phyloP scores from a whole-genome alignment of 179 eudicot species.

The Silene coronaria region DNA sequence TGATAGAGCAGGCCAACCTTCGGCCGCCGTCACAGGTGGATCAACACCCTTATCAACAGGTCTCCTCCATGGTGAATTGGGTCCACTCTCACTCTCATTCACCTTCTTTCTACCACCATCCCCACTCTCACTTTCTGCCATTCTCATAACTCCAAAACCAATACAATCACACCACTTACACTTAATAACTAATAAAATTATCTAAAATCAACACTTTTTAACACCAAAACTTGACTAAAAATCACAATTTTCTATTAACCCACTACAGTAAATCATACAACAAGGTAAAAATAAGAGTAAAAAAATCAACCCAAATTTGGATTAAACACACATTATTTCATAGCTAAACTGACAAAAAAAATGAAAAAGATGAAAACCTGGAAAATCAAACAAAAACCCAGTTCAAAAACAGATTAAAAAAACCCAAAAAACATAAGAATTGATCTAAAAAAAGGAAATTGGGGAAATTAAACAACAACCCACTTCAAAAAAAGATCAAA shows the following conservation, averaged over 20 bases:
- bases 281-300: background rate
- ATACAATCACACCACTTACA: background rate
- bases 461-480: conserved; percentile 5
- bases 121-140: conserved; percentile 36
- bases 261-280: background rate
- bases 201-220: background rate
- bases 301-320: background rate
- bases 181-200: background rate
- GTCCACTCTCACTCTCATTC: conserved; percentile 20
- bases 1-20: conserved; percentile 48
- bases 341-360: background rate
- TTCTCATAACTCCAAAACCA: conserved; percentile 28
- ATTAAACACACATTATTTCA: background rate
- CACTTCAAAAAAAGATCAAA: conserved; percentile 4
- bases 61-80: conserved; percentile 52
- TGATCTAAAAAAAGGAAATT: background rate
- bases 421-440: background rate
- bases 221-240: background rate
- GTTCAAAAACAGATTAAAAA: background rate
- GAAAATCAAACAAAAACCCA: background rate
- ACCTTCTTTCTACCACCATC: conserved; percentile 32
- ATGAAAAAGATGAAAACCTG: background rate
- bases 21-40: conserved; percentile 44
- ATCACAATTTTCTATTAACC: background rate
- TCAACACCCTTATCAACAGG: conserved; percentile 31